Base-by-base conservation (phyloP, 1,284 basidiomycete species). In the Rhodotorula sp. region DNA sequence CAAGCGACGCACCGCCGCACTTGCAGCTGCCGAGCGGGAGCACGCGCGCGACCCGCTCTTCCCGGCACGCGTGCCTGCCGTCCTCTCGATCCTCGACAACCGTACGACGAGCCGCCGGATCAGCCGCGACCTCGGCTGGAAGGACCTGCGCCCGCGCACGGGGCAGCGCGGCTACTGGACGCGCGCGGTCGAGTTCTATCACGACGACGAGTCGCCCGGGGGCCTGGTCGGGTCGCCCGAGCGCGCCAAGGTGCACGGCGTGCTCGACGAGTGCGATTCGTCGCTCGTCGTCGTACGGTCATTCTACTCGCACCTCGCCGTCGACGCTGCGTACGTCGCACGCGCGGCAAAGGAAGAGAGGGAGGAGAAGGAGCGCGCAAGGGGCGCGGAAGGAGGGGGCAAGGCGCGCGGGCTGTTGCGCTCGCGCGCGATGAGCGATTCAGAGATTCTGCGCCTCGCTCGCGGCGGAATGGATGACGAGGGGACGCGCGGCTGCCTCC, bases 131-230 rank as follows among this genome's bases (percentile, higher is more conserved):
- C 17, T 46, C 45, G 68, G 44, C 7, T 53, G 16, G 41, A 52
- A 25, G n/a, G 21, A 21, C 46, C 46, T 58, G 9, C 61, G 73
- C n/a, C 62, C 70, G 4, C 58, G 73, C 3, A 50, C 34, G 4
- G 73, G 73, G 0, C 68, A 66, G 45, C 50, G 70, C 27, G 70
- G 73, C 2, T 53, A 53, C 34, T 74, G 73, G 73, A 70, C 73
- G 12, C 16, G 3, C 0, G 50, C 65, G 7, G 61, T 74, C 10
- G 62, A 57, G 13, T 52, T 46, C 23, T 66, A 72, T 46, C 64
- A 67, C 53, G 70, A 74, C 56, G 56, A 21, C 16, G 25, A 59
- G 45, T 42, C 44, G 12, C 46, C 42, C 9, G 62, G 8, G 14
- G 56, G 12, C 0, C 4, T 17, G 5, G 44, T 5, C 12, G 27